Percentiles rank a stretch among this genome's conserved stretches.
Evolutionary conservation across 768 basidiomycete species (phyloP).

Genomic region (Boletus pseudo-olivaceus): DNA sequence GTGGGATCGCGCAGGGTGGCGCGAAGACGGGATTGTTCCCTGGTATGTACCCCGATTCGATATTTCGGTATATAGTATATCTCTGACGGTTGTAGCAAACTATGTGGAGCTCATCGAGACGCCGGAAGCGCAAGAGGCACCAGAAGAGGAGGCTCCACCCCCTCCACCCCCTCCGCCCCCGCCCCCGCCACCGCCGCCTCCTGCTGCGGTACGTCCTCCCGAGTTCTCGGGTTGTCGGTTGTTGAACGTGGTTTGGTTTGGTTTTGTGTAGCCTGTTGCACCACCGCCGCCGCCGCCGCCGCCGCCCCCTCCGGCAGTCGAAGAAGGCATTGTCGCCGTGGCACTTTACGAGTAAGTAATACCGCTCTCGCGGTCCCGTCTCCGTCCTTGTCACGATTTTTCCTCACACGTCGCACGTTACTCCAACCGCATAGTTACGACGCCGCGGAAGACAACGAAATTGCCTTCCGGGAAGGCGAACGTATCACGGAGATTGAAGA

Average conservation of each 20-base stretch:
- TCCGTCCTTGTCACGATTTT: not conserved
- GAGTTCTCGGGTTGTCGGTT: no score
- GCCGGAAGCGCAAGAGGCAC: slow-evolving; percentile 35
- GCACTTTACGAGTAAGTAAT: slow-evolving; percentile 67
- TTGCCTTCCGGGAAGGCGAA: slow-evolving; percentile 83
- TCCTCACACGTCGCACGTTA: not conserved
- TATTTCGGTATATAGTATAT: not conserved
- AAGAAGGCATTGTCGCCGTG: slow-evolving; percentile 60
- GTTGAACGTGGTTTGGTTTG: not conserved
- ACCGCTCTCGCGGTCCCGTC: not conserved
- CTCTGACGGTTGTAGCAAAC: slow-evolving; percentile 51
- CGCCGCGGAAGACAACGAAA: slow-evolving; percentile 87
- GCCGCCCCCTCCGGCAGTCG: slow-evolving; percentile 48
- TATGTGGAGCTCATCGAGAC: slow-evolving; percentile 77
- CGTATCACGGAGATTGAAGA: slow-evolving; percentile 74
- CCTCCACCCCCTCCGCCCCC: slow-evolving; percentile 60
- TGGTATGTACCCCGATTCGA: slow-evolving; percentile 39
- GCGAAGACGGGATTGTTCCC: slow-evolving; percentile 79
- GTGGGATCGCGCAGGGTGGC: slow-evolving; percentile 65
- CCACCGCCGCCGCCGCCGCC: slow-evolving; percentile 35
- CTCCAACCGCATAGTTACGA: slow-evolving; percentile 57
- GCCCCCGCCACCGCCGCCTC: slow-evolving; percentile 35
- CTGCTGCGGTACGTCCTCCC: slow-evolving; percentile 36
- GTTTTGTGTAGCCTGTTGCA: slow-evolving; percentile 28
- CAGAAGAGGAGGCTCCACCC: slow-evolving; percentile 43